A percentile compares a stretch with the other conserved stretches of the same genome.
Conservation (phyloP, 441 rosid species). For the Arabidopsis lyrata region DNA sequence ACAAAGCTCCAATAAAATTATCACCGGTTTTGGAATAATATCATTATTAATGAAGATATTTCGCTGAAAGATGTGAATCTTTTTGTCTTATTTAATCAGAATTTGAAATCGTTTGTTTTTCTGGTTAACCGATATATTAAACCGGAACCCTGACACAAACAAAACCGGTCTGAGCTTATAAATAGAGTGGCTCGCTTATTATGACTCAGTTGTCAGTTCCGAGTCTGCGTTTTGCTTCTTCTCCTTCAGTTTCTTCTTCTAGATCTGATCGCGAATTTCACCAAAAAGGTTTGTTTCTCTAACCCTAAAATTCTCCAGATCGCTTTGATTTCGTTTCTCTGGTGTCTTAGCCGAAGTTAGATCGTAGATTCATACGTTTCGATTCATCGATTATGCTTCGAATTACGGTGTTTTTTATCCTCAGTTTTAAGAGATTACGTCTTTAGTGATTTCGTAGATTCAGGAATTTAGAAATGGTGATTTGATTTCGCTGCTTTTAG, state of each 20-base stretch:
- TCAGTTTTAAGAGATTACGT: not conserved
- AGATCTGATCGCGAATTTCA: conserved; percentile 42
- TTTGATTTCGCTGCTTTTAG: conserved; percentile 18
- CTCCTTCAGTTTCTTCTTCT: conserved; percentile 23
- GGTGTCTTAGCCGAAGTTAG: not conserved
- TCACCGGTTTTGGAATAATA: not conserved
- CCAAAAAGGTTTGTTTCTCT: conserved; percentile 27
- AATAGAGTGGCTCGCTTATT: conserved; percentile 9
- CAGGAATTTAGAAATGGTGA: not conserved
- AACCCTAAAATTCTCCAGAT: conserved; percentile 23
- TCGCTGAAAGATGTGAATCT: not conserved
- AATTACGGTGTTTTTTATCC: not conserved
- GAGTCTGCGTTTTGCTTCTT: conserved; percentile 25
- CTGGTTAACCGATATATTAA: conserved; percentile 19
- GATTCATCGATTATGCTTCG: not conserved
- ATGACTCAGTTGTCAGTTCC: conserved; percentile 30
- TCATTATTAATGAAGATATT: conserved; percentile 2
- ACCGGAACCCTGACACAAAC: conserved; percentile 16
- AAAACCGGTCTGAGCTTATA: conserved; percentile 39
- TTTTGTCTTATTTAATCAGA: not conserved
- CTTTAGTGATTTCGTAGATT: conserved; percentile 7
- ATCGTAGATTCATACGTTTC: conserved; percentile 26
- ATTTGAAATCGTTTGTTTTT: not conserved
- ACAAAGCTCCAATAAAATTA: not conserved
- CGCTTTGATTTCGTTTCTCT: conserved; percentile 14